Conservation (phyloP, 257 asterid genomes). For the Ilex asprella region DNA sequence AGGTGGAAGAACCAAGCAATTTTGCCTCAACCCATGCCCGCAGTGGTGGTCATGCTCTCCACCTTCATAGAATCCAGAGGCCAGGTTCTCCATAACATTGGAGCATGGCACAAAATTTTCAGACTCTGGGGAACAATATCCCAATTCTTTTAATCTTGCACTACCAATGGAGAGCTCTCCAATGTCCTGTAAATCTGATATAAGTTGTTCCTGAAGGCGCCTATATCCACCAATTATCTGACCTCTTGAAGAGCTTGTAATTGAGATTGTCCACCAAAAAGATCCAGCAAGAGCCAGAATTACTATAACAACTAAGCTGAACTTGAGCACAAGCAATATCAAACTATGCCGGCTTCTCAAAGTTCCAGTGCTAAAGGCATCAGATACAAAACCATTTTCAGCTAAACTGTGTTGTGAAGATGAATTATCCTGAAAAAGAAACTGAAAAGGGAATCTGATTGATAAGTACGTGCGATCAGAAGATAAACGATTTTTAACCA, state of each 20-base stretch:
- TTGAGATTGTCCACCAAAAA: conserved; percentile 90
- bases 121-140: conserved; percentile 65
- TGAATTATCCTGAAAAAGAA: conserved; percentile 42
- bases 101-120: conserved; percentile 87
- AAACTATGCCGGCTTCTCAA: conserved; percentile 52
- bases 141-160: conserved; percentile 61
- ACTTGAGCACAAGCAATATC: conserved; percentile 41
- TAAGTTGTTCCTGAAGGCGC: conserved; percentile 77
- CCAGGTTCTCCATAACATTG: conserved; percentile 73
- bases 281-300: conserved; percentile 82
- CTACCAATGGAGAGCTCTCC: conserved; percentile 75
- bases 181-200: conserved; percentile 77
- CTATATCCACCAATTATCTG: conserved; percentile 72
- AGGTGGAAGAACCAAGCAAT: conserved; percentile 84
- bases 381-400: conserved; percentile 66
- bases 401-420: conserved; percentile 47
- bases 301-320: conserved; percentile 64
- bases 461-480: conserved; percentile 37
- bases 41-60: conserved; percentile 67
- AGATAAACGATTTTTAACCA: conserved; percentile 33
- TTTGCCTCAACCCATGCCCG: conserved; percentile 41
- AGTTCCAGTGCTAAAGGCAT: conserved; percentile 57
- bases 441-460: conserved; percentile 45
- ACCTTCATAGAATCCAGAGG: conserved; percentile 54
- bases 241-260: conserved; percentile 64